phyloP scores from a whole-genome alignment of 225 moss, liverwort and hornwort species.

The Straminergon stramineum region DNA sequence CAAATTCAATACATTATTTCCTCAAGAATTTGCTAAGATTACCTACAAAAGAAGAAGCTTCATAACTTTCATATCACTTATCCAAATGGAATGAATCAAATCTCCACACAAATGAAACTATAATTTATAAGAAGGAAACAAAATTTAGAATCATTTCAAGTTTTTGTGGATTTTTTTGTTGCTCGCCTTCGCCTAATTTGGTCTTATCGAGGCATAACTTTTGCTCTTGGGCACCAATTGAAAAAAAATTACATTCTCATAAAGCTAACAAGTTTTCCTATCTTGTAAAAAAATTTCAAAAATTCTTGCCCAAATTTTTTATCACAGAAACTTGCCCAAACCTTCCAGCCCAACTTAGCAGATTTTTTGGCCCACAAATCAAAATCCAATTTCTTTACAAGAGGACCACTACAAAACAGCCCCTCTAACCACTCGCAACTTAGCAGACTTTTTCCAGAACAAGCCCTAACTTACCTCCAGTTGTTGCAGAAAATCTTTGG shows the following conservation, averaged over 20 bases:
- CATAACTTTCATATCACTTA: no score
- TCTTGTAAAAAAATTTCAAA: background rate
- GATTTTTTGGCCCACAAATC: no score
- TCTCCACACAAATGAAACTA: no score
- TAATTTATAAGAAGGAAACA: no score
- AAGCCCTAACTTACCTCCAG: no score
- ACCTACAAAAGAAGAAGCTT: no score
- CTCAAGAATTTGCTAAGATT: no score
- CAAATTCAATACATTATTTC: no score
- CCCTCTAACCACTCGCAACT: background rate
- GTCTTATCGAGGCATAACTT: background rate
- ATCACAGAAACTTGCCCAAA: background rate
- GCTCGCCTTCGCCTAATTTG: rapidly evolving
- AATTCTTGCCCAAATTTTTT: background rate
- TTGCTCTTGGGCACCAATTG: background rate
- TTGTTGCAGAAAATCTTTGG: background rate
- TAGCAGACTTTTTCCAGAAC: background rate
- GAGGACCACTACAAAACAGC: no score
- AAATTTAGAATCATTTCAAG: no score
- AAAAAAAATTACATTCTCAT: background rate
- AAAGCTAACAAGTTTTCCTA: background rate
- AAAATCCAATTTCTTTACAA: background rate
- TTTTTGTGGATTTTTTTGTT: background rate
- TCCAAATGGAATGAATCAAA: no score
- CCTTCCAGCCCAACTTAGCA: background rate